Percentiles rank a stretch among this genome's conserved stretches.
Conservation (phyloP, 805 yeast species). For the Kluyveromyces siamensis region DNA sequence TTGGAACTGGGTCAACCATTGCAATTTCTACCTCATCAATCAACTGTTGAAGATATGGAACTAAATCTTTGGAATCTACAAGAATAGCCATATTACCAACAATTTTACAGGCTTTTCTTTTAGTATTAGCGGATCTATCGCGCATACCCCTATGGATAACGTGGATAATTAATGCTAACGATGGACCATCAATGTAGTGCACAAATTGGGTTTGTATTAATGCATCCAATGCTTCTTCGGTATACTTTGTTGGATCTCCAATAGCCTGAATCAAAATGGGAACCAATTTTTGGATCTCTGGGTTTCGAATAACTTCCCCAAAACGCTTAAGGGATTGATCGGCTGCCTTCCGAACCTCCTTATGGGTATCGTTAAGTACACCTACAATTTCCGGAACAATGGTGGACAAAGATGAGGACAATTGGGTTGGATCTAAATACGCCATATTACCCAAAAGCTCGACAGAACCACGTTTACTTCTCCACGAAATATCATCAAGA, state of each 20-base stretch:
- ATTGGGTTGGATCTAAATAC: constrained; percentile 86
- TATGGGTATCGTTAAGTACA: constrained; percentile 88
- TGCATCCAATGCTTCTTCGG: constrained; percentile 80
- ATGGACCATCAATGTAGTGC: constrained; percentile 97
- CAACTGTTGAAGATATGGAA: constrained; percentile 72
- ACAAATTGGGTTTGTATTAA: constrained; percentile 87
- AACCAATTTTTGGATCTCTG: constrained; percentile 89
- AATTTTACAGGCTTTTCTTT: constrained; percentile 92
- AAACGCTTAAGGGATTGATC: constrained; percentile 79
- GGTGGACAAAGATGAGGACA: constrained; percentile 77
- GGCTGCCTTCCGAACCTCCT: constrained; percentile 94
- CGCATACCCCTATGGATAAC: constrained; percentile 93
- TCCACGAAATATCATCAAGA: constrained; percentile 86
- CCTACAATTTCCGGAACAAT: constrained; percentile 96
- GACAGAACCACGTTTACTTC: constrained; percentile 94
- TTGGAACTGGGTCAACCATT: constrained; percentile 98
- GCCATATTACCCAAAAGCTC: constrained; percentile 97
- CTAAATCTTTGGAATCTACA: constrained; percentile 78
- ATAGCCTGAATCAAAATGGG: constrained; percentile 84
- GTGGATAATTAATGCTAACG: constrained; percentile 88
- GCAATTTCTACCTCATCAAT: constrained; percentile 81
- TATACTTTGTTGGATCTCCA: constrained; percentile 88
- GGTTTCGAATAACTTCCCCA: constrained; percentile 95
- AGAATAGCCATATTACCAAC: constrained; percentile 98
- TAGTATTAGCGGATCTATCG: constrained; percentile 88